These are phyloP conservation scores for Leccinum disarticulatum DNA, from an alignment of 768 basidiomycete genomes.

Conservation along the genomic window DNA sequence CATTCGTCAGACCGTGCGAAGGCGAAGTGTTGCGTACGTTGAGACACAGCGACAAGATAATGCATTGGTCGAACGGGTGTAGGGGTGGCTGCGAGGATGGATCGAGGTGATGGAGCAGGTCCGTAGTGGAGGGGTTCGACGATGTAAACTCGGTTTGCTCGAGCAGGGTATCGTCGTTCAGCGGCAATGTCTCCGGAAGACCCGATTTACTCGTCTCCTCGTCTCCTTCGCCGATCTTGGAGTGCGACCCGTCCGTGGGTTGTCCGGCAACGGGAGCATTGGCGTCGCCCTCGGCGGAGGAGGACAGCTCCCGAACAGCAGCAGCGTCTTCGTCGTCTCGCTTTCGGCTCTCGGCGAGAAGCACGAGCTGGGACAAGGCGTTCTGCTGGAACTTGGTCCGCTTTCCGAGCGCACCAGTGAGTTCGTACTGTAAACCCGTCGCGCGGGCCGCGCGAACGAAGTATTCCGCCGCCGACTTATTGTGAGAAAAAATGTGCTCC, in stretches of 20 bases:
- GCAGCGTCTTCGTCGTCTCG: conserved; percentile 26
- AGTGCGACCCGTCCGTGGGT: conserved; percentile 10
- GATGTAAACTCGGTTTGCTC: conserved; percentile 93
- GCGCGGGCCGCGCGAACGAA: conserved; percentile 78
- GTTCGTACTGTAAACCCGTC: conserved; percentile 81
- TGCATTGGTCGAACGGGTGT: conserved; percentile 91
- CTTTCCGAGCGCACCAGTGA: conserved; percentile 91
- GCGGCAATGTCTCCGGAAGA: conserved; percentile 74
- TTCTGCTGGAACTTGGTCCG: conserved; percentile 90
- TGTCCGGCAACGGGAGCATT: neutral
- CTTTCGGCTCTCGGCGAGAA: conserved; percentile 84
- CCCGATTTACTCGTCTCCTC: conserved; percentile 12
- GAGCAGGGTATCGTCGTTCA: conserved; percentile 96
- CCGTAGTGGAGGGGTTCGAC: conserved; percentile 50
- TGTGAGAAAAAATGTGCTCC: conserved; percentile 73
- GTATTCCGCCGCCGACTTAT: conserved; percentile 71
- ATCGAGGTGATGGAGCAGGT: conserved; percentile 67
- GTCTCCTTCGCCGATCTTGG: conserved; percentile 5
- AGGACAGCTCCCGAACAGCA: conserved; percentile 5
- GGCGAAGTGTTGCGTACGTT: conserved; percentile 90
- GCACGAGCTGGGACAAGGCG: conserved; percentile 85
- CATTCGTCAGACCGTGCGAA: conserved; percentile 82
- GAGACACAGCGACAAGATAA: conserved; percentile 87
- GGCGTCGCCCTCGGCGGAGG: conserved; percentile 1
- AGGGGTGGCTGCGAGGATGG: conserved; percentile 83